These are phyloP conservation scores for Urochloa ruziziensis DNA, from an alignment of 176 grass and related monocot genomes.

Conservation along the genomic window DNA sequence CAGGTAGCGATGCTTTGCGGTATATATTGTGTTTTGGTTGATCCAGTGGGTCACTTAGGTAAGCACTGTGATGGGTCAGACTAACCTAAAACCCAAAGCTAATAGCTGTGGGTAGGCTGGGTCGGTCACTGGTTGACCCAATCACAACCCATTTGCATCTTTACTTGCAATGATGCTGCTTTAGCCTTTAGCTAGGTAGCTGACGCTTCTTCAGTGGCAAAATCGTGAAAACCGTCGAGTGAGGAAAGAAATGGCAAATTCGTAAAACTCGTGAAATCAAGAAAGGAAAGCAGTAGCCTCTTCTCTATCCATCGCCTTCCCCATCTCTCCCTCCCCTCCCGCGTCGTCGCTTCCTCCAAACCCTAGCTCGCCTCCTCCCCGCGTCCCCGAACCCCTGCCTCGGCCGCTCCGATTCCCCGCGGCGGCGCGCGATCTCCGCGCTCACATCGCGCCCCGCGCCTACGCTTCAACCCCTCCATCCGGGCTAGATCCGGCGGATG, in stretches of 20 bases:
- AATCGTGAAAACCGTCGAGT: background rate
- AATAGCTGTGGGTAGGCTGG: too few relatives aligned
- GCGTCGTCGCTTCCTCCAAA: conserved; percentile 36
- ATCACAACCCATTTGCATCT: too few relatives aligned
- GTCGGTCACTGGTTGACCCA: too few relatives aligned
- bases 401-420: background rate
- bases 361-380: conserved; percentile 34
- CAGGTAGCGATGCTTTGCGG: too few relatives aligned
- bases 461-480: conserved; percentile 22
- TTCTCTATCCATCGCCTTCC: conserved; percentile 15
- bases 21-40: too few relatives aligned
- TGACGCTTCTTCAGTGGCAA: too few relatives aligned
- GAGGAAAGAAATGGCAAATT: background rate
- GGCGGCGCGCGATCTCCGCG: background rate
- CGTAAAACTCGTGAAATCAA: conserved; percentile 10
- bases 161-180: too few relatives aligned
- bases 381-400: conserved; percentile 23
- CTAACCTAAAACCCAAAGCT: too few relatives aligned
- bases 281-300: background rate
- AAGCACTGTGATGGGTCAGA: too few relatives aligned
- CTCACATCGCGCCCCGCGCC: background rate
- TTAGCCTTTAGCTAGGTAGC: too few relatives aligned
- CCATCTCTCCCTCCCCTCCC: conserved; percentile 7
- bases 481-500: conserved; percentile 48
- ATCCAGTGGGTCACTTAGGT: too few relatives aligned